Base-by-base conservation (phyloP, 306 rosid genomes). In the Mimosa pudica region DNA sequence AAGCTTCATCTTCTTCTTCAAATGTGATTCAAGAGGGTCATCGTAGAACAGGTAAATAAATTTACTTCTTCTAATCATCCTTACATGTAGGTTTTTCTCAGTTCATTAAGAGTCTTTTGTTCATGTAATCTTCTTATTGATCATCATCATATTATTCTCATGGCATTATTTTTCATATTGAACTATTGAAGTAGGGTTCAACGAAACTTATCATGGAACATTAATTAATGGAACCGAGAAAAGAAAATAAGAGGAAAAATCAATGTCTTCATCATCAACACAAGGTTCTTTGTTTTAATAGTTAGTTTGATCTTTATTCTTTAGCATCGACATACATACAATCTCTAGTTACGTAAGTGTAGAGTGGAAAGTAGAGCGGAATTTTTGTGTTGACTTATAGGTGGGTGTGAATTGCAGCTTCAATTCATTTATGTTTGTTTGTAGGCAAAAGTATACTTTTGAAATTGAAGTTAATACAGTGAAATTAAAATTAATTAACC, bases 341-440 rank as follows among this genome's bases (percentile, higher is more conserved):
- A 1, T 9, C 49, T 7, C 11, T 47, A 3, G 1, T 2, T 13
- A 47, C 44, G 9, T 66, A 8, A 71, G n/a, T 8, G 0, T 24
- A 42, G 12, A 49, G 12, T 12, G 76, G n/a, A 42, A 32, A 8
- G 65, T 55, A 57, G 38, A 30, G 0, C 32, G 51, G 61, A 13
- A 35, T 38, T 38, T 38, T 38, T 38, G 49, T 11, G 74, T 84
- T 77, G 47, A 82, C 75, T 69, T n/a, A 6, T 1, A 62, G 80
- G 33, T 74, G 20, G 83, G 13, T 8, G 65, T n/a, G 88, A 74
- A 38, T 38, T 38, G 42, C 42, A 38, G 42, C 42, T 38, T 38
- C 42, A 38, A 38, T 38, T 38, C 42, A 38, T 38, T 38, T 38
- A 2, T 38, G 42, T 38, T 38, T 5, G 42, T 38, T 38, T 38